A percentile compares a stretch with the other conserved stretches of the same genome.
phyloP scores from a whole-genome alignment of 176 grass and related monocot genomes.

The Avena eriantha region DNA sequence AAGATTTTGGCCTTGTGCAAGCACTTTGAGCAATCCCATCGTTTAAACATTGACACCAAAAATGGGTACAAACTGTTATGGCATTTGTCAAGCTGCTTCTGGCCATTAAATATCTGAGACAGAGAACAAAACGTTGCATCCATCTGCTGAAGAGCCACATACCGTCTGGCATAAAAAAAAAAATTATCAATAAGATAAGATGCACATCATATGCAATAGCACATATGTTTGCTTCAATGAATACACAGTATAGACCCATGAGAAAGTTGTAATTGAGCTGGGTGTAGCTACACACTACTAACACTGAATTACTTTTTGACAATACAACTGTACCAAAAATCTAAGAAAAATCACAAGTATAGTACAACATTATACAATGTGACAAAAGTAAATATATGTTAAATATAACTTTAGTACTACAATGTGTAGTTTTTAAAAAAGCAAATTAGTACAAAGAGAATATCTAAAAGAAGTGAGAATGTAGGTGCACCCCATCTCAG shows the following conservation, averaged over 20 bases:
- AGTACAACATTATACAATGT: background rate
- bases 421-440: background rate
- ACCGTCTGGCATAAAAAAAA: slow-evolving; percentile 56
- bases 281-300: background rate
- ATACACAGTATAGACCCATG: slow-evolving; percentile 4
- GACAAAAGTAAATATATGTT: background rate
- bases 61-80: slow-evolving; percentile 23
- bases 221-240: slow-evolving; percentile 37
- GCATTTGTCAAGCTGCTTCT: slow-evolving; percentile 31
- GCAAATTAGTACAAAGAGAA: background rate
- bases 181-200: slow-evolving; percentile 42
- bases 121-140: slow-evolving; percentile 55
- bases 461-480: background rate
- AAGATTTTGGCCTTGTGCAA: slow-evolving; percentile 41
- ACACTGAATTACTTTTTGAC: background rate
- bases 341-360: background rate
- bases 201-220: slow-evolving; percentile 6
- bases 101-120: slow-evolving; percentile 48
- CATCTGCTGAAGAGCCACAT: slow-evolving; percentile 60
- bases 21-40: slow-evolving; percentile 75
- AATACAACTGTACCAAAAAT: background rate
- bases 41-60: slow-evolving; percentile 52
- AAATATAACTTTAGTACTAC: background rate
- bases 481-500: background rate
- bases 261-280: slow-evolving; percentile 1